phyloP scores from a whole-genome alignment of 768 basidiomycete species.

The Strobilomyces echinocephalus region DNA sequence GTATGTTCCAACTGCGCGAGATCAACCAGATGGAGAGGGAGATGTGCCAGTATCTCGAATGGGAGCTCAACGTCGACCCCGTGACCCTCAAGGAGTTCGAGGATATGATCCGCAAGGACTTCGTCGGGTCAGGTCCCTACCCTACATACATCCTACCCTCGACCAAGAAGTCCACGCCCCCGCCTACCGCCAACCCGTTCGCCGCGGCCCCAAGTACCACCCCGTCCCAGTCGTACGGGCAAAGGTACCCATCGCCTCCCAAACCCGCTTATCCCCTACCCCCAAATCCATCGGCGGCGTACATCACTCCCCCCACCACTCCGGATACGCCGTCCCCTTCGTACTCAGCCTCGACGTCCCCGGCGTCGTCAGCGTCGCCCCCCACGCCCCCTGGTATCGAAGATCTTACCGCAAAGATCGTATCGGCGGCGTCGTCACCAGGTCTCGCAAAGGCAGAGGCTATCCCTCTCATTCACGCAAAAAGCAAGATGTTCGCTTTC shows the following conservation, averaged over 20 bases:
- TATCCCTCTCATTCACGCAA: conserved; percentile 33
- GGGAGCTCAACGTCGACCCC: conserved; percentile 79
- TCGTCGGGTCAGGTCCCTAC: conserved; percentile 50
- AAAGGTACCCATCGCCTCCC: conserved; percentile 30
- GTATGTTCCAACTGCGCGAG: conserved; percentile 72
- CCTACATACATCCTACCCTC: conserved; percentile 60
- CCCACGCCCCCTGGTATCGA: conserved; percentile 53
- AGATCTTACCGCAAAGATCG: conserved; percentile 46
- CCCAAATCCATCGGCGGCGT: conserved; percentile 13
- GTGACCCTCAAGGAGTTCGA: conserved; percentile 59
- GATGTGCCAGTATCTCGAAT: conserved; percentile 86
- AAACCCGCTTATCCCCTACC: conserved; percentile 22
- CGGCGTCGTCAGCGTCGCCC: conserved; percentile 59
- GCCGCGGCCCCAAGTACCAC: conserved; percentile 29
- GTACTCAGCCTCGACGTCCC: conserved; percentile 49
- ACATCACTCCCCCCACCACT: conserved; percentile 31
- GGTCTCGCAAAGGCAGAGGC: conserved; percentile 22
- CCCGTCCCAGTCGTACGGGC: conserved; percentile 27
- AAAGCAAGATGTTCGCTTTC: conserved; percentile 61
- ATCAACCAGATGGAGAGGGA: conserved; percentile 82
- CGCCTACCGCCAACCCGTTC: conserved; percentile 29
- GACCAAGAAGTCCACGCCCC: conserved; percentile 55
- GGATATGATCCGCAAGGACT: conserved; percentile 54
- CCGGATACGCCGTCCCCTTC: conserved; percentile 55
- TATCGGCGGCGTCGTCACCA: conserved; percentile 37